Evolutionary conservation across 495 filamentous ascomycete genomes (phyloP).

Genomic region (Neurospora sublineolata): DNA sequence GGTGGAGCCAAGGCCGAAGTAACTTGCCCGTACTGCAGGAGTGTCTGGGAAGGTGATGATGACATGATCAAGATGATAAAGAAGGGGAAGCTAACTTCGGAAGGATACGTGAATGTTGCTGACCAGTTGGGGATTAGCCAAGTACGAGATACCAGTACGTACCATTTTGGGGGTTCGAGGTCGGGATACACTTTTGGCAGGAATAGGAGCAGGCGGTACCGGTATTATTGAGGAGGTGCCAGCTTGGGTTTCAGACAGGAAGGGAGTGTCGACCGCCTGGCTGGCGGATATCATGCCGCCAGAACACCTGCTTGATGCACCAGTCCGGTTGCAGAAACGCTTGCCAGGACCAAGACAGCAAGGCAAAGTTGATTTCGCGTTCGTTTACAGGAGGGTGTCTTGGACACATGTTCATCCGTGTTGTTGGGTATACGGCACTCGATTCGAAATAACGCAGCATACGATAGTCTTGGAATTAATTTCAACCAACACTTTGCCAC

Average conservation of each 20-base stretch:
- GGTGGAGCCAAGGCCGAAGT: conserved; percentile 26
- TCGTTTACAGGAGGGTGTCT: background rate
- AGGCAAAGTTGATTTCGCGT: background rate
- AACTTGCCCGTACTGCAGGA: conserved; percentile 52
- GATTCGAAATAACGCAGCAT: background rate
- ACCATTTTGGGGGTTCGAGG: background rate
- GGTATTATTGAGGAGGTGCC: background rate
- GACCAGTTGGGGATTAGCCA: conserved; percentile 48
- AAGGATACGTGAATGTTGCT: conserved; percentile 60
- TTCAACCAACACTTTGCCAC: background rate
- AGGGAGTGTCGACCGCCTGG: background rate
- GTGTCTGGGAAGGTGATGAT: conserved; percentile 48
- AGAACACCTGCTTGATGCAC: background rate
- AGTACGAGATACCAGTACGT: background rate
- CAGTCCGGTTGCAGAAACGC: background rate
- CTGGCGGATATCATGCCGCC: background rate
- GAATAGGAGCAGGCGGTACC: background rate
- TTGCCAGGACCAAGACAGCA: background rate
- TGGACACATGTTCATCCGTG: background rate
- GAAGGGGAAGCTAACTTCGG: conserved; percentile 29
- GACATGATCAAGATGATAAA: conserved; percentile 36
- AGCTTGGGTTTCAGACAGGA: background rate
- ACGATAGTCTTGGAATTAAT: background rate
- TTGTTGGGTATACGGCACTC: background rate
- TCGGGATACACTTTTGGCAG: background rate